Base-by-base conservation (phyloP, 768 basidiomycete genomes). In the Podaxis sp. region DNA sequence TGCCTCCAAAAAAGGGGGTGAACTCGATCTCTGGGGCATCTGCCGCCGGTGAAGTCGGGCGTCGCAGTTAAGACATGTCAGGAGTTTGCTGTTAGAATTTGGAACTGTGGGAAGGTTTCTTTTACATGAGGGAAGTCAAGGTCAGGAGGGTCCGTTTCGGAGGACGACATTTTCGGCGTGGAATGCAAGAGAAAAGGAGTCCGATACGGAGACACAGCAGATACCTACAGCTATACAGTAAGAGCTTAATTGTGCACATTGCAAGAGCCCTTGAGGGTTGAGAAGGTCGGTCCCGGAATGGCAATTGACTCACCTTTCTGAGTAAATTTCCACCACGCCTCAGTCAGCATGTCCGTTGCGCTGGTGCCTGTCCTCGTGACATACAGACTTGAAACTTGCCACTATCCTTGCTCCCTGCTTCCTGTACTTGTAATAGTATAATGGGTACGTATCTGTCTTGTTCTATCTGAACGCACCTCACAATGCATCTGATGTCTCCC, bases 351-450 rank as follows among this genome's bases (percentile, higher is more conserved):
- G 55, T 12, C 26, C 26, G 39, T 61, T 52, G 52, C 39, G 11
- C 54, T 33, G 39, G 24, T n/a, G 36, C 13, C 7, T 17, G 53
- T 54, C 53, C 61, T 44, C 53, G 61, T 63, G 61, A 63, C 61
- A 56, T 24, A 22, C 61, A 39, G 12, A 56, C 36, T 40, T 51
- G 38, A 56, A 59, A 61, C 57, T 61, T 24, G 54, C 59, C 64
- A 67, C 56, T 55, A 65, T 48, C 42, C 36, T 39, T 65, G 53
- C 24, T 48, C 40, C 22, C 28, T 56, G 44, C 46, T 52, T 60
- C 57, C 39, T 38, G 33, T 28, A 33, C 33, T 53, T 63, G 65
- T 51, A 63, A 30, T 53, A 61, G 54, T 61, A 57, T 52, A 55
- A 59, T 63, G 57, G 59, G 62, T 59, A 33, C 44, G 57, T 66